Evolutionary conservation across 257 asterid genomes (phyloP).

Genomic region (Solanum chaucha): DNA sequence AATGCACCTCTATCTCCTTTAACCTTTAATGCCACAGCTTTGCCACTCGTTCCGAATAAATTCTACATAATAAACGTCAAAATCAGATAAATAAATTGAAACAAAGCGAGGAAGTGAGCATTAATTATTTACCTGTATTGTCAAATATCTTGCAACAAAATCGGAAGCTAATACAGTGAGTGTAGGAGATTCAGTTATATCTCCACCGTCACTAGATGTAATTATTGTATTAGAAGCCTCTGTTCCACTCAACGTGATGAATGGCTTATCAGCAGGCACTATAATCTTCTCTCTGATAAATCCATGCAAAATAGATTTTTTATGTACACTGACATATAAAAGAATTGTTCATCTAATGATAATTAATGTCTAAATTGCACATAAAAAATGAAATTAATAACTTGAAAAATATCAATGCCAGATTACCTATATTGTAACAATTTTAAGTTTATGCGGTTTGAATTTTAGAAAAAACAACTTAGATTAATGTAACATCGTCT

Average conservation of each 20-base stretch:
- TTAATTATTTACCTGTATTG: slow-evolving; percentile 25
- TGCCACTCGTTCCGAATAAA: slow-evolving; percentile 21
- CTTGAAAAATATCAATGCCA: background rate
- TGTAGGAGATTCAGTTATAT: slow-evolving; percentile 24
- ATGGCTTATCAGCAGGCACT: slow-evolving; percentile 40
- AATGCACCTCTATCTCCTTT: slow-evolving; percentile 39
- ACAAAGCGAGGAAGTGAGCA: background rate
- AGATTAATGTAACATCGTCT: background rate
- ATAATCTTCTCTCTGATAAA: slow-evolving; percentile 29
- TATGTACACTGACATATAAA: background rate
- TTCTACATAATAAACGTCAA: slow-evolving; percentile 4
- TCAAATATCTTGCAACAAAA: slow-evolving; percentile 34
- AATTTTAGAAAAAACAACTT: background rate
- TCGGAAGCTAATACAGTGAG: slow-evolving; percentile 31
- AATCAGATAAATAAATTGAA: background rate
- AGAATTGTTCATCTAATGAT: background rate
- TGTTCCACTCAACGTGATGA: slow-evolving; percentile 36
- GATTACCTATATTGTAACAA: background rate
- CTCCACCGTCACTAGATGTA: slow-evolving; percentile 37
- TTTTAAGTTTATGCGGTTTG: background rate
- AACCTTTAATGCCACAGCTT: slow-evolving; percentile 40
- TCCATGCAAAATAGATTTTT: background rate
- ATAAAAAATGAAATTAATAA: background rate
- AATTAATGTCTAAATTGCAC: background rate
- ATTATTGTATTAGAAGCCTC: slow-evolving; percentile 17